Base-by-base conservation (phyloP, 495 filamentous ascomycete genomes). In the Bathelium albidoporum region DNA sequence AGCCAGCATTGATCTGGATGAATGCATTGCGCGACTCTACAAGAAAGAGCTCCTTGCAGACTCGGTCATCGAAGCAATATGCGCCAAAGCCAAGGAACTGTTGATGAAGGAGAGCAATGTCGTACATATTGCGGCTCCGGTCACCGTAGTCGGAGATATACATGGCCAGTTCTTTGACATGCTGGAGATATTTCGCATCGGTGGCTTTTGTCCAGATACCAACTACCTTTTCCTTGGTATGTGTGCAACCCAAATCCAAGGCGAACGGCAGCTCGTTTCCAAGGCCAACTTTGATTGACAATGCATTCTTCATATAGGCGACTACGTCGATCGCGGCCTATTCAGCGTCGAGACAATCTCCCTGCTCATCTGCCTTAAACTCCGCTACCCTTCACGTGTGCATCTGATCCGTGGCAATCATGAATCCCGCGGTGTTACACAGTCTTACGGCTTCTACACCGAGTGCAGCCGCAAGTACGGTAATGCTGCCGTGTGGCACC, bases 91-190 rank as follows among this genome's bases (percentile, higher is more conserved):
- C 14, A 98, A 98, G 68, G 94, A 98, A 76, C 82, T 97, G 62
- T 81, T 98, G 66, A 98, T 98, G 94, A 95, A 94, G 73, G 94
- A 98, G 83, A 97, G 93, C 81, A 98, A 98, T 79, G 94, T 98
- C 59, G 94, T 98, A 49, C 94, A 98, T 73, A 95, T 98, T 64
- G 85, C 85, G 62, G 92, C 94, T 18, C 94, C 94, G 9, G 90
- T 98, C 45, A 98, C 94, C n/a, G 94, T 98, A 1, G 95, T 98
- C 9, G 94, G 94, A 65, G 94, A 98, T 71, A 98, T 98, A 69
- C 94, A 98, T 75, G 94, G 94, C 20, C 94, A 98, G 76, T 98
- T 98, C 75, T 97, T 91, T 71, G 94, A 98, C 71, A 83, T 98
- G 82, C 89, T 97, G 53, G 94, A 98, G 81, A 98, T 98, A 65